Percentiles rank a stretch among this genome's conserved stretches.
Conservation (phyloP, 2,329 filamentous ascomycete species). For the Fusarium subtropicale region DNA sequence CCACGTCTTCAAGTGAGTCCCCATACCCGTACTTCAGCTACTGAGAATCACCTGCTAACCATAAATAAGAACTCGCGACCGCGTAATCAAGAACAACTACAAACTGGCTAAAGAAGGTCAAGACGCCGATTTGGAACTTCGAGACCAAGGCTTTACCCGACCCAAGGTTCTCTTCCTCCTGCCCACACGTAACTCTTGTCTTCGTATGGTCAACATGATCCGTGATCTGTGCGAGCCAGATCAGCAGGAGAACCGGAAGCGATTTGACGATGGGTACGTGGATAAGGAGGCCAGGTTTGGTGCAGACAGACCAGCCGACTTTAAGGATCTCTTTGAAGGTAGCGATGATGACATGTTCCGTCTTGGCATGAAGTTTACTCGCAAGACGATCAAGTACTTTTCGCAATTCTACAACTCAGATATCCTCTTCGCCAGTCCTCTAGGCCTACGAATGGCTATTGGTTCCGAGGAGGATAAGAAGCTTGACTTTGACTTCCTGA, state of each 20-base stretch:
- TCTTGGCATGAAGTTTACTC: slow-evolving; percentile 94
- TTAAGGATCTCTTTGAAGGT: slow-evolving; percentile 87
- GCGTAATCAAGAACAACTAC: slow-evolving; percentile 91
- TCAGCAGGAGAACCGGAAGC: slow-evolving; percentile 93
- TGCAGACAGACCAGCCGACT: slow-evolving; percentile 84
- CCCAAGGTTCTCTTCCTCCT: slow-evolving; percentile 93
- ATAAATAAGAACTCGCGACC: slow-evolving; percentile 77
- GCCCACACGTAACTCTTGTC: slow-evolving; percentile 88
- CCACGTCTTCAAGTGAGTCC: slow-evolving; percentile 82
- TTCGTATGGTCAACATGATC: slow-evolving; percentile 81
- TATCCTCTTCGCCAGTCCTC: slow-evolving; percentile 89
- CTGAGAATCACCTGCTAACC: slow-evolving; percentile 27
- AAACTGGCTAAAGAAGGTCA: slow-evolving; percentile 76
- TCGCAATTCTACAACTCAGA: slow-evolving; percentile 96
- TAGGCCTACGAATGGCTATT: slow-evolving; percentile 91
- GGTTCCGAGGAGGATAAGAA: slow-evolving; percentile 76
- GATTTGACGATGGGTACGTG: slow-evolving; percentile 87
- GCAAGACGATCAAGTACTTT: slow-evolving; percentile 95
- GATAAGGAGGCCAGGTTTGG: slow-evolving; percentile 74
- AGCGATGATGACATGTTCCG: slow-evolving; percentile 99
- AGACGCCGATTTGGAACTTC: slow-evolving; percentile 75
- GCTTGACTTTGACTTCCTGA: slow-evolving; percentile 89
- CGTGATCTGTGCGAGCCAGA: slow-evolving; percentile 81
- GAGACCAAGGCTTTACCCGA: slow-evolving; percentile 95
- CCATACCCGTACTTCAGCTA: background rate